A percentile compares a stretch with the other conserved stretches of the same genome.
These are phyloP conservation scores for Fomitopsis serialis DNA, from an alignment of 768 basidiomycete species.

Conservation along the genomic window DNA sequence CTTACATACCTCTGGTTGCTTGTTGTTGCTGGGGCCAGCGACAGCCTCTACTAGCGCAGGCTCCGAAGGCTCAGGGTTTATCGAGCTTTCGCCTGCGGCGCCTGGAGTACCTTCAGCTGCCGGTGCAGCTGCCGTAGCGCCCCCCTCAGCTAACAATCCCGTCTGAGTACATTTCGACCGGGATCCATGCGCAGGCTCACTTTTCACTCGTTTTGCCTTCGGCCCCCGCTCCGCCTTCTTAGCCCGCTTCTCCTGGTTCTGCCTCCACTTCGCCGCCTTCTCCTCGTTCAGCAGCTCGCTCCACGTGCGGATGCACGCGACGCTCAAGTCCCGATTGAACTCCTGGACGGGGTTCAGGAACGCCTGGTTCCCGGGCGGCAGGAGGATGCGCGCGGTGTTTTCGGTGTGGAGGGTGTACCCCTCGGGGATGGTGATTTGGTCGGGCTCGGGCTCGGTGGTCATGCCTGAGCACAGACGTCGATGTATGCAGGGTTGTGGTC, in stretches of 20 bases:
- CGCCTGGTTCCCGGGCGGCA: slow-evolving; percentile 71
- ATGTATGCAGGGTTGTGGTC: no score
- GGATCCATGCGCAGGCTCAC: slow-evolving; percentile 28
- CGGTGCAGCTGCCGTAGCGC: background rate
- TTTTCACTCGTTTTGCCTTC: slow-evolving; percentile 38
- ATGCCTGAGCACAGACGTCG: slow-evolving; percentile 44
- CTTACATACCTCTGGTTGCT: slow-evolving; percentile 17
- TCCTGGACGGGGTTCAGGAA: slow-evolving; percentile 98
- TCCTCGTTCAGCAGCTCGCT: slow-evolving; percentile 62
- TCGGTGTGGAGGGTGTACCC: slow-evolving; percentile 79
- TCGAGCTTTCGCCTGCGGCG: background rate
- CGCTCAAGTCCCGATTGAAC: slow-evolving; percentile 92
- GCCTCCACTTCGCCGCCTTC: slow-evolving; percentile 59
- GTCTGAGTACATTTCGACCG: background rate
- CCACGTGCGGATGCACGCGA: slow-evolving; percentile 89
- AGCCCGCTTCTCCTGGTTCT: slow-evolving; percentile 43
- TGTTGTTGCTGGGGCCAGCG: background rate
- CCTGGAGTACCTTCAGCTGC: background rate
- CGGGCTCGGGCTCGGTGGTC: background rate
- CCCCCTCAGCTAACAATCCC: background rate
- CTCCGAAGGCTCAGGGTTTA: background rate
- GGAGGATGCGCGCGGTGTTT: slow-evolving; percentile 75
- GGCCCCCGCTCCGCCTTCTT: slow-evolving; percentile 25
- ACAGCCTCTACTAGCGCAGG: background rate
- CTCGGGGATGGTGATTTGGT: slow-evolving; percentile 47